Conservation (phyloP, 2,329 filamentous ascomycete species). For the Xylaria arbuscula region DNA sequence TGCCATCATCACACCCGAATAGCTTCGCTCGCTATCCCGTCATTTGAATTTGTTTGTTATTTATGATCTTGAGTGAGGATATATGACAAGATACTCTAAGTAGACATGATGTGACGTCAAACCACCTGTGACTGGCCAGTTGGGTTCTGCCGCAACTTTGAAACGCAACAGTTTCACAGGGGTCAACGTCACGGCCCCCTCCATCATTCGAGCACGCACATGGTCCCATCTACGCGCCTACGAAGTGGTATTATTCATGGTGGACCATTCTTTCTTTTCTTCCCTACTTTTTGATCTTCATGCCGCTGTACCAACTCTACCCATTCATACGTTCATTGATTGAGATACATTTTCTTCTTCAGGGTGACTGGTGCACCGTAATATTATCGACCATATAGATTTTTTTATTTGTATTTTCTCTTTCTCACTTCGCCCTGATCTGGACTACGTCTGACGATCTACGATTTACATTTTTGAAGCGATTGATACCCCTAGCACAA, state of each 20-base stretch:
- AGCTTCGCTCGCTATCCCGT: neutral
- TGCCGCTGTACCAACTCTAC: constrained; percentile 19
- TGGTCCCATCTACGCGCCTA: constrained; percentile 22
- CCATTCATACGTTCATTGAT: constrained; percentile 9
- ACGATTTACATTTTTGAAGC: constrained; percentile 2
- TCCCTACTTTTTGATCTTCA: constrained; percentile 29
- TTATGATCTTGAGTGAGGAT: neutral
- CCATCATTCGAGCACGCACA: constrained; percentile 31
- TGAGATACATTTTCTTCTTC: constrained; percentile 26
- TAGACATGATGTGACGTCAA: constrained; percentile 35
- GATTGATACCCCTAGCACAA: constrained; percentile 10
- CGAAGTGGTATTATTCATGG: neutral
- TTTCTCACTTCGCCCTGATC: constrained; percentile 1
- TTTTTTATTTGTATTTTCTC: neutral
- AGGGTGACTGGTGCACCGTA: constrained; percentile 41
- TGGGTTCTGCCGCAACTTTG: constrained; percentile 59
- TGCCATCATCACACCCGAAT: neutral
- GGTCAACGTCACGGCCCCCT: constrained; percentile 30
- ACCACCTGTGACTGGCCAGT: constrained; percentile 46
- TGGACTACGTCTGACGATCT: neutral
- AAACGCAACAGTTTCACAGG: constrained; percentile 57
- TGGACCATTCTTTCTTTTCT: constrained; percentile 21
- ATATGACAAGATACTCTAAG: constrained; percentile 3
- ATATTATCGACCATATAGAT: constrained; percentile 26
- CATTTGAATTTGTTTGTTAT: neutral